Conservation (phyloP, 2,329 filamentous ascomycete species). For the Colletotrichum brevisporum region DNA sequence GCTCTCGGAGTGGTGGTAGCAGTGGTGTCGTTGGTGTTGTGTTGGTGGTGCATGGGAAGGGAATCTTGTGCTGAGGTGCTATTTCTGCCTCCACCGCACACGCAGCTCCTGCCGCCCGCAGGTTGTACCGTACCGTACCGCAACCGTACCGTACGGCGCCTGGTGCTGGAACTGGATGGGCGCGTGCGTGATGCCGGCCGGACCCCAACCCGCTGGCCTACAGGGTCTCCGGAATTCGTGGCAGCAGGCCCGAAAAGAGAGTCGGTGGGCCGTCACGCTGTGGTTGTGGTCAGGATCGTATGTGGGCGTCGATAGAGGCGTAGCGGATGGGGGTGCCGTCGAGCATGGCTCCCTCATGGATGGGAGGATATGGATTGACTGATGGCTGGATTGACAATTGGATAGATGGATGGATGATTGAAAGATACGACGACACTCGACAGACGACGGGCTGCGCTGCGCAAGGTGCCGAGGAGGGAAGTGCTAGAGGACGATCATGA, state of each 20-base stretch:
- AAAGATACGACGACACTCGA: background rate
- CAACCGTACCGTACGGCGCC: too few relatives aligned
- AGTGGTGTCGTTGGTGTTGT: conserved; percentile 5
- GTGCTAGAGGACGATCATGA: conserved; percentile 29
- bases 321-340: too few relatives aligned
- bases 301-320: too few relatives aligned
- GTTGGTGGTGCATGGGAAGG: background rate
- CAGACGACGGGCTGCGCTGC: background rate
- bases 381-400: too few relatives aligned
- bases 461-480: conserved; percentile 24
- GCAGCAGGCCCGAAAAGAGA: too few relatives aligned
- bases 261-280: too few relatives aligned
- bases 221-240: too few relatives aligned
- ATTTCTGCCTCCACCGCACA: background rate
- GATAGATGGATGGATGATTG: conserved; percentile 4
- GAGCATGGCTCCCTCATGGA: too few relatives aligned
- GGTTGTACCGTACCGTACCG: background rate
- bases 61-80: conserved; percentile 2
- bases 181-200: background rate
- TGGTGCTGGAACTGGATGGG: background rate
- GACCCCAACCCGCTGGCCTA: too few relatives aligned
- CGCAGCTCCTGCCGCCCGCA: background rate
- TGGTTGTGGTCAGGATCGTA: too few relatives aligned
- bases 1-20: background rate
- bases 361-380: too few relatives aligned